These are phyloP conservation scores for Puccinia coronata DNA, from an alignment of 1,284 basidiomycete genomes.

Conservation along the genomic window DNA sequence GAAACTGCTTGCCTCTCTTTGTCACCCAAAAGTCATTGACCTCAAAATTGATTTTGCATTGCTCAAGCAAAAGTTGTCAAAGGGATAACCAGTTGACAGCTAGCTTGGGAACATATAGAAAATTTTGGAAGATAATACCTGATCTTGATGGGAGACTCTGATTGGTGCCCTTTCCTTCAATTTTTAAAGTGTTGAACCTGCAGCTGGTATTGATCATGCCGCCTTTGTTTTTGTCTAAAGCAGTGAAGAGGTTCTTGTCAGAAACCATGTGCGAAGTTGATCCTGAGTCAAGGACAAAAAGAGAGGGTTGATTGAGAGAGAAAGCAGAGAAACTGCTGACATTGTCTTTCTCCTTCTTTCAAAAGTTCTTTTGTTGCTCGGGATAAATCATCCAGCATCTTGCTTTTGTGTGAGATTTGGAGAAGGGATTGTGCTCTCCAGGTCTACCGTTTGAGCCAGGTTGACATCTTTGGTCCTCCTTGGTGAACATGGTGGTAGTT, in stretches of 20 bases:
- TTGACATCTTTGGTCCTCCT: neutral
- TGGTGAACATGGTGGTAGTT: neutral
- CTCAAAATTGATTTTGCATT: conserved; percentile 6
- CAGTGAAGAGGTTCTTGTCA: too few relatives aligned
- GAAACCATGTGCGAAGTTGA: neutral
- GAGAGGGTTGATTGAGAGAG: neutral
- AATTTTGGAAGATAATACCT: neutral
- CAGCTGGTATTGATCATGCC: conserved; percentile 1
- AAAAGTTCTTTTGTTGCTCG: neutral
- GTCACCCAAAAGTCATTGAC: neutral
- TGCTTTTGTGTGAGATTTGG: neutral
- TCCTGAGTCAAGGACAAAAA: neutral
- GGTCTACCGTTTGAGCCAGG: too few relatives aligned
- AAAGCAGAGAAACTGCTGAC: conserved; percentile 8
- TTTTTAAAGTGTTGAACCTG: neutral
- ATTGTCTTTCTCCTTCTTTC: neutral
- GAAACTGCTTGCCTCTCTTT: neutral
- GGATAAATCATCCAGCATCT: neutral
- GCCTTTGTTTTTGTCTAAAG: neutral
- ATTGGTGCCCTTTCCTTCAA: conserved; percentile 6
- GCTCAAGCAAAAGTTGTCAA: neutral
- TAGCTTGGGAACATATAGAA: neutral
- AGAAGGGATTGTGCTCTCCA: neutral
- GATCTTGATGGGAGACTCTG: neutral
- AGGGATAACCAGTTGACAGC: neutral